Percentiles rank a stretch among this genome's conserved stretches.
Conservation (phyloP, 768 basidiomycete genomes). For the Lactarius evosmus region DNA sequence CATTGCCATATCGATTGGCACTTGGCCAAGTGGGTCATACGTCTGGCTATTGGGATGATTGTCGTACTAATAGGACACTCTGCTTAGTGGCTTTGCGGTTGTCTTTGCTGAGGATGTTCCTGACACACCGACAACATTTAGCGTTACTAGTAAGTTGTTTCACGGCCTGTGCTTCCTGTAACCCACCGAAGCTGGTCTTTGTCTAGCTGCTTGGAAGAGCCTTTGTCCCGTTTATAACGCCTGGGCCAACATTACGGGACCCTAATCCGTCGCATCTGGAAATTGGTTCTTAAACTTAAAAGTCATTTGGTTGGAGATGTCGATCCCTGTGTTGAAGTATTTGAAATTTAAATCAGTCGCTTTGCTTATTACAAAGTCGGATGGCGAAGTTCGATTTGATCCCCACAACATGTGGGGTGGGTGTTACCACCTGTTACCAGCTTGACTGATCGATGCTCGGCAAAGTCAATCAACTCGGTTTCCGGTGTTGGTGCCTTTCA, state of each 20-base stretch:
- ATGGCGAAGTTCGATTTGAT: neutral
- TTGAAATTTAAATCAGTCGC: neutral
- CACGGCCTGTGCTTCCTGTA: neutral
- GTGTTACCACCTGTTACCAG: too few species aligned
- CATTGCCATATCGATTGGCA: constrained; percentile 37
- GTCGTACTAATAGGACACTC: neutral
- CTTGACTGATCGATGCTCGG: too few species aligned
- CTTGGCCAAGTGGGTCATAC: constrained; percentile 49
- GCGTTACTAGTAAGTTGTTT: neutral
- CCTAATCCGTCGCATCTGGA: neutral
- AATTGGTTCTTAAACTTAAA: neutral
- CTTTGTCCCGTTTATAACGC: constrained; percentile 8
- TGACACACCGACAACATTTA: neutral
- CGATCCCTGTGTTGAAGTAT: neutral
- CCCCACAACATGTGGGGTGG: neutral
- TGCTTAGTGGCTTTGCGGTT: constrained; percentile 17
- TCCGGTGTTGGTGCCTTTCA: too few species aligned
- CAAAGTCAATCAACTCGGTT: neutral
- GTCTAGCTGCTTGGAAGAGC: constrained; percentile 8
- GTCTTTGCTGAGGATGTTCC: constrained; percentile 25
- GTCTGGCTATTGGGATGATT: constrained; percentile 45
- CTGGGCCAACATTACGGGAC: neutral
- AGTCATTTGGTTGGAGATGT: neutral
- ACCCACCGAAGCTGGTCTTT: neutral
- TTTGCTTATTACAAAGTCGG: neutral